Conservation (phyloP, 2,329 filamentous ascomycete genomes). For the Penicillium brasilianum region DNA sequence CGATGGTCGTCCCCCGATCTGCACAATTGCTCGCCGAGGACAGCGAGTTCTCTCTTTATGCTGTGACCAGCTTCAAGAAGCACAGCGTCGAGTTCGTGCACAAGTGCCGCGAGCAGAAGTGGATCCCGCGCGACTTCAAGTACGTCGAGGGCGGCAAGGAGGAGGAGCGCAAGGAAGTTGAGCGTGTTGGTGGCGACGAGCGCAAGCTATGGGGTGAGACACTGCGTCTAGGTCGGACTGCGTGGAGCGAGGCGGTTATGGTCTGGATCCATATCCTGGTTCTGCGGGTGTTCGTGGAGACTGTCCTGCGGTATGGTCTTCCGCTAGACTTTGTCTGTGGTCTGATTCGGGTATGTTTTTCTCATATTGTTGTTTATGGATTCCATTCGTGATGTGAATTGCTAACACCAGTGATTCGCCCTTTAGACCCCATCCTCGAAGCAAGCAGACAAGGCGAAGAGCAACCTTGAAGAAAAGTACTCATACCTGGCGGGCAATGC, state of each 20-base stretch:
- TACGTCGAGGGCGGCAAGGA: conserved; percentile 88
- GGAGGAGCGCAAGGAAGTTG: conserved; percentile 85
- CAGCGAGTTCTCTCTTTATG: conserved; percentile 86
- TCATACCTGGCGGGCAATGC: conserved; percentile 95
- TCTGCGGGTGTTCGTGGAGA: conserved; percentile 94
- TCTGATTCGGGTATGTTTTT: conserved; percentile 73
- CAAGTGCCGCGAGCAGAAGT: conserved; percentile 90
- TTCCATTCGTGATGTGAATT: neutral
- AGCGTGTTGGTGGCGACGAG: conserved; percentile 81
- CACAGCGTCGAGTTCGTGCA: conserved; percentile 83
- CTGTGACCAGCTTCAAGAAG: conserved; percentile 94
- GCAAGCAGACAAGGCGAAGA: conserved; percentile 75
- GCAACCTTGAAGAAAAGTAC: conserved; percentile 80
- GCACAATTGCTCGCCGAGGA: conserved; percentile 80
- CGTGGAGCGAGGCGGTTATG: conserved; percentile 95
- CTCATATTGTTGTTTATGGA: neutral
- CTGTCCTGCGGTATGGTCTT: conserved; percentile 92
- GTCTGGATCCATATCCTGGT: conserved; percentile 93
- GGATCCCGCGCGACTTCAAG: conserved; percentile 93
- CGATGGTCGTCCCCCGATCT: conserved; percentile 93
- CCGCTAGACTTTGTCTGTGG: conserved; percentile 88
- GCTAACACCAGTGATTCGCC: no score
- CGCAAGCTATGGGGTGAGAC: conserved; percentile 93
- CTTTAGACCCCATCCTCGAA: conserved; percentile 76
- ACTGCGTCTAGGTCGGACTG: conserved; percentile 82